Percentiles rank a stretch among this genome's conserved stretches.
Conservation (phyloP, 1,284 basidiomycete species). For the Melampsora larici-populina region DNA sequence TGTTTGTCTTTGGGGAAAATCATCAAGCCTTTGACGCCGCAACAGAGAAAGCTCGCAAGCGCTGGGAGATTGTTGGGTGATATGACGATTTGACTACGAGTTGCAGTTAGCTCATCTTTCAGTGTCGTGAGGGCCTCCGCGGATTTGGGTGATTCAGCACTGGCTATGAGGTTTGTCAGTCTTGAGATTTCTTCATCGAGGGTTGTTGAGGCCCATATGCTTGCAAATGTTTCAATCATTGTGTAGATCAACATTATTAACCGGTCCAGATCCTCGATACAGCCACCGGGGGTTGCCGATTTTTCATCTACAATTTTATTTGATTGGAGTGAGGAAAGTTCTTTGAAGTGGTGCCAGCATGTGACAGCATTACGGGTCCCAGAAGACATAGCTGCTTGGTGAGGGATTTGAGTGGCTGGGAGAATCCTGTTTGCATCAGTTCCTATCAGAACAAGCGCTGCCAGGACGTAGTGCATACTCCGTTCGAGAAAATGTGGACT, state of each 20-base stretch:
- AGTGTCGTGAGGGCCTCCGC: background rate
- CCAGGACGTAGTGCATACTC: background rate
- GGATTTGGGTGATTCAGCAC: background rate
- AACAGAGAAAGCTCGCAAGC: background rate
- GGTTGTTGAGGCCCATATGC: background rate
- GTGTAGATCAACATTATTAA: background rate
- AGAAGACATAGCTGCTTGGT: background rate
- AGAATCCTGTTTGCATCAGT: background rate
- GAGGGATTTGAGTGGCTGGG: background rate
- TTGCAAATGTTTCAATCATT: background rate
- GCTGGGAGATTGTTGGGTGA: background rate
- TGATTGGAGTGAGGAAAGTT: background rate
- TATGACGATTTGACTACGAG: background rate
- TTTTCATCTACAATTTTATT: background rate
- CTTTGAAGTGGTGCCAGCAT: background rate
- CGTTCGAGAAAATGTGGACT: background rate
- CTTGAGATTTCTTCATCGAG: background rate
- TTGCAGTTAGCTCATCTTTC: background rate
- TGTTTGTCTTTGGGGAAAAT: background rate
- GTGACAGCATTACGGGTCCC: background rate
- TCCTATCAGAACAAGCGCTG: background rate
- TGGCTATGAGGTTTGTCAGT: background rate
- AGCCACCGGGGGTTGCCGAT: background rate
- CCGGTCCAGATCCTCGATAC: background rate
- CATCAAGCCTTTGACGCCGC: background rate